Base-by-base conservation (phyloP, 768 basidiomycete species). In the Lactarius hatsudake region DNA sequence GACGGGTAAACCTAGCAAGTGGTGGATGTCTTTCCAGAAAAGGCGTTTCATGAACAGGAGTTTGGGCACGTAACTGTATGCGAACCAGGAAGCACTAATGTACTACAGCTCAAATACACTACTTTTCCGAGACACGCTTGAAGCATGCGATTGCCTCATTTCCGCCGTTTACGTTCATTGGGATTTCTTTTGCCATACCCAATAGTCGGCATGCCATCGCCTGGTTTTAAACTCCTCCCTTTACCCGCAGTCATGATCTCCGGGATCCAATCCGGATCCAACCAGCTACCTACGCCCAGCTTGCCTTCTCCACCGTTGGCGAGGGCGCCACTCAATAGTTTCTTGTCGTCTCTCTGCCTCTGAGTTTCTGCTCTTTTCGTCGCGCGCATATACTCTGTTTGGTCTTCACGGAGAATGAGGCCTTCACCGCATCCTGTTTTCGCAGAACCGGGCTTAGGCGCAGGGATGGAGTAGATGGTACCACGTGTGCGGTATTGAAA, bases 1-100 rank as follows among this genome's bases (percentile, higher is more conserved):
- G 6, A 90, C 91, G 4, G 90, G 90, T 65, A 96, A 93, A 76
- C 96, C 97, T 6, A 97, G 91, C 83, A 99, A 99, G 78, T 99
- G 97, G 97, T 99, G 97, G 97, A 96, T 98, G 94, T 91, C 93
- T 26, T 99, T 98, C 87, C 94, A 96, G 78, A 98, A 97, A 85
- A 86, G 96, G 75, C 86, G 93, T 30, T 94, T 94, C 85, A 94
- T 94, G 93, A 93, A 93, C 80, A 88, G 93, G 75, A 93, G 91
- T 77, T 77, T 94, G 76, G 88, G 87, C 66, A 83, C 84, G 74
- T 90, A 82, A 79, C 32, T 60, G 59, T 43, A 60, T 40, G 65
- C 38, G 51, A 34, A 36, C 34, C 48, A 57, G 62, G 28, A 59
- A 57, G 23, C 30, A 40, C 48, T 64, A 63, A 63, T 72, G 68